These are phyloP conservation scores for Mortierella hygrophila DNA, from an alignment of 192 early-diverging fungal genomes.

Conservation along the genomic window DNA sequence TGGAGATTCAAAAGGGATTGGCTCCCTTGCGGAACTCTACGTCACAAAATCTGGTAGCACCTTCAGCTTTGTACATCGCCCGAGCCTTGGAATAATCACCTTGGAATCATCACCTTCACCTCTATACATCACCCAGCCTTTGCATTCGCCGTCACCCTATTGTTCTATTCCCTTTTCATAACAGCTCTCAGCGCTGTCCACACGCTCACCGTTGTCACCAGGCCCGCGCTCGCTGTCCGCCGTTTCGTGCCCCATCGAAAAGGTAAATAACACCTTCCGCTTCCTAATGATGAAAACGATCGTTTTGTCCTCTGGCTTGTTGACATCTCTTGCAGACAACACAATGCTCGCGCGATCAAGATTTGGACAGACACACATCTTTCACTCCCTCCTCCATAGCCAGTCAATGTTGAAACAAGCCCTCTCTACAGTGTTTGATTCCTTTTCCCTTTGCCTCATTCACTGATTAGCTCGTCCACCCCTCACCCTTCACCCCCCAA, in stretches of 20 bases:
- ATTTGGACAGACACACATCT: neutral
- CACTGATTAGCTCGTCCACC: constrained; percentile 18
- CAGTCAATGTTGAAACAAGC: constrained; percentile 16
- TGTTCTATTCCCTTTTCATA: neutral
- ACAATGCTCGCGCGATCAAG: neutral
- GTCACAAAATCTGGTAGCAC: too few relatives aligned
- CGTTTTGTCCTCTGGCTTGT: constrained; percentile 7
- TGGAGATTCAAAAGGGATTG: too few relatives aligned
- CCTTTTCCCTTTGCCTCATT: constrained; percentile 13
- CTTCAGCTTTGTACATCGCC: too few relatives aligned
- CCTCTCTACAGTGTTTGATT: constrained; percentile 8
- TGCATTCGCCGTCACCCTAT: too few relatives aligned
- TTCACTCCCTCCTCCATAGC: neutral
- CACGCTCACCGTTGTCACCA: constrained; percentile 16
- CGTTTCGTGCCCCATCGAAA: constrained; percentile 16
- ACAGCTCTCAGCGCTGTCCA: neutral
- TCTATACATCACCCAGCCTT: neutral
- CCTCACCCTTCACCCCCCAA: neutral
- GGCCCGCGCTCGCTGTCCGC: constrained; percentile 9
- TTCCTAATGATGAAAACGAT: constrained; percentile 5
- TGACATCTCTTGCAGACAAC: constrained; percentile 3
- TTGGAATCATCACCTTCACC: too few relatives aligned
- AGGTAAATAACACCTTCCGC: constrained; percentile 16
- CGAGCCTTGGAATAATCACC: too few relatives aligned
- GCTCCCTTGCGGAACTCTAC: too few relatives aligned